Evolutionary conservation across 2,329 filamentous ascomycete genomes (phyloP), one percentile per base, ranked within the genome.

Genomic region (Peltaster fructicola): DNA sequence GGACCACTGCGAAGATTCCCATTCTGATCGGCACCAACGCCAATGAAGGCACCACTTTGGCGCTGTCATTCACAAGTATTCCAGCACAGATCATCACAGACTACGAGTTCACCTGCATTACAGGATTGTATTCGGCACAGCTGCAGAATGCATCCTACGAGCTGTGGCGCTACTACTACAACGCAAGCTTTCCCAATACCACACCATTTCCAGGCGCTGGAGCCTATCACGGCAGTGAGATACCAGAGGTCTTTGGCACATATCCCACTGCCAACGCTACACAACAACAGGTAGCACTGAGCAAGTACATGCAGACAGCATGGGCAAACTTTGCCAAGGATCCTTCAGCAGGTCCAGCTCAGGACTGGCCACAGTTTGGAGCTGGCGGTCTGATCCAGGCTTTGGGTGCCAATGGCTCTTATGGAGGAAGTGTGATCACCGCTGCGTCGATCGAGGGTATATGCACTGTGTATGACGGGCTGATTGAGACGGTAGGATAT

Each of bases 151-250:
- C 17, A 32, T 33, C 16, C 35, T 42, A n/a, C n/a, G n/a, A n/a
- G 4, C 34, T 37, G 14, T 48, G 37, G 36, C 35, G 39, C 24
- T 43, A 44, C 31, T 24, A 32, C 21, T 46, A 47, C 31, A 33
- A 38, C 12, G 43, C 36, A 15, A 30, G 36, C 31, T 49, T 36
- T 23, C 34, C 42, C 8, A 48, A 48, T 24, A 26, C 36, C 10
- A 22, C 25, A 4, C 20, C 31, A 10, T 35, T 32, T 19, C 35
- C 34, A 2, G 30, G 33, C 18, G 22, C 25, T 6, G 44, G 46
- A 3, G 48, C 42, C 2, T 54, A 45, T 20, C 51, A 54, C 23
- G 30, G 29, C 9, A 35, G 37, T 4, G 51, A 54, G 19, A 43
- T 53, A 7, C 30, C 31, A 7, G 20, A 31, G 12, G 31, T 39